These are phyloP conservation scores for Parastagonospora nodorum DNA, from an alignment of 2,329 filamentous ascomycete species.

Conservation along the genomic window DNA sequence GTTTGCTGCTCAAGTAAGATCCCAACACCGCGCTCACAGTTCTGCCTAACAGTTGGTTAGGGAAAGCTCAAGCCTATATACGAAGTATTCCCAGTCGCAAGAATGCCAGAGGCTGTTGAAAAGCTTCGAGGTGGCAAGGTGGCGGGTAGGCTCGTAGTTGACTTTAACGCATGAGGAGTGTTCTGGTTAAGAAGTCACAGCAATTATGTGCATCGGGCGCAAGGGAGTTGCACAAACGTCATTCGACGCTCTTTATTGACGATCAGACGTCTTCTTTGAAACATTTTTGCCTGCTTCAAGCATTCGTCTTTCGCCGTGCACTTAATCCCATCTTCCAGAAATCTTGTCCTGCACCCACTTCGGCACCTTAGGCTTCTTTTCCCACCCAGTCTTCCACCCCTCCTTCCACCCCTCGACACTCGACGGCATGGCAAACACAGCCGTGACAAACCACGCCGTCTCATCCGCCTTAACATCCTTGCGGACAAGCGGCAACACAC, in stretches of 20 bases:
- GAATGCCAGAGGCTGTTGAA: slow-evolving; percentile 55
- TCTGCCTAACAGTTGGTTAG: slow-evolving; percentile 4
- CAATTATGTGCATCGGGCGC: not conserved
- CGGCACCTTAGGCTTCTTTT: slow-evolving; percentile 62
- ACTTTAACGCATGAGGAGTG: slow-evolving; percentile 49
- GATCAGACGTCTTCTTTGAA: not conserved
- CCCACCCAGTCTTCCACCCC: slow-evolving; percentile 59
- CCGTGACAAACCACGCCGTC: slow-evolving; percentile 70
- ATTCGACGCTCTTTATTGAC: not conserved
- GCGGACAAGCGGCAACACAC: slow-evolving; percentile 72
- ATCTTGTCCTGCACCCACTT: slow-evolving; percentile 65
- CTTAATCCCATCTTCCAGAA: slow-evolving; percentile 26
- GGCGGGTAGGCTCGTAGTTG: slow-evolving; percentile 56
- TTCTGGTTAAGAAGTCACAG: not conserved
- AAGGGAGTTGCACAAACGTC: not conserved
- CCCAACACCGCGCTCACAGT: too few relatives aligned
- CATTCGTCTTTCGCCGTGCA: not conserved
- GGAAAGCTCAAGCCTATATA: slow-evolving; percentile 53
- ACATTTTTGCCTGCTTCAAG: slow-evolving; percentile 2
- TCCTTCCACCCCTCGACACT: slow-evolving; percentile 56
- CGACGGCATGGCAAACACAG: slow-evolving; percentile 71
- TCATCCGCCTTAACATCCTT: slow-evolving; percentile 63
- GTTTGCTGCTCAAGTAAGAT: slow-evolving; percentile 50
- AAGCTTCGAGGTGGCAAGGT: slow-evolving; percentile 54
- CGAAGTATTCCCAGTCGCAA: slow-evolving; percentile 51